A percentile compares a stretch with the other conserved stretches of the same genome.
phyloP scores from a whole-genome alignment of 176 grass and related monocot genomes.

The Pontederia crassipes region DNA sequence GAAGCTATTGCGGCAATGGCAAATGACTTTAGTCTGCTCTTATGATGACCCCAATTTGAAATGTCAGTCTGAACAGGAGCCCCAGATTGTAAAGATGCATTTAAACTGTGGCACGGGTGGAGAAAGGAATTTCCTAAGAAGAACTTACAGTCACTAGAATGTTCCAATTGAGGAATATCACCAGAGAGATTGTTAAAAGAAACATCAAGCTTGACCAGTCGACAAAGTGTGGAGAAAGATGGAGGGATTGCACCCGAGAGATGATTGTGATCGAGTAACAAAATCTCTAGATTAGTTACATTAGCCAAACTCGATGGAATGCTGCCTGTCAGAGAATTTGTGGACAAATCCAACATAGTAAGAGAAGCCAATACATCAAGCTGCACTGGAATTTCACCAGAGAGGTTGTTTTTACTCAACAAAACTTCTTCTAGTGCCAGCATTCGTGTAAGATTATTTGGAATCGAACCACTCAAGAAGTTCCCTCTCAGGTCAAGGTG shows the following conservation, averaged over 20 bases:
- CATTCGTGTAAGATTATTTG: slow-evolving; percentile 4
- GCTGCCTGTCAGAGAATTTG: slow-evolving; percentile 34
- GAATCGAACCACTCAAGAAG: slow-evolving; percentile 2
- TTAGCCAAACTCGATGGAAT: slow-evolving; percentile 32
- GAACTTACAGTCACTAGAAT: slow-evolving; percentile 31
- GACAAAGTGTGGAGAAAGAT: slow-evolving; percentile 29
- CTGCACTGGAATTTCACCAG: slow-evolving; percentile 24
- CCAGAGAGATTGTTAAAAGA: slow-evolving; percentile 67
- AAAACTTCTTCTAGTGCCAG: slow-evolving; percentile 4
- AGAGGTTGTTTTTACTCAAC: slow-evolving; percentile 23
- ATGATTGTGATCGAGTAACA: slow-evolving; percentile 43
- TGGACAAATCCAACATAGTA: slow-evolving; percentile 39
- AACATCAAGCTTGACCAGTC: slow-evolving; percentile 31
- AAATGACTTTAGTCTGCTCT: slow-evolving; percentile 29
- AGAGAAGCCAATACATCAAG: slow-evolving; percentile 36
- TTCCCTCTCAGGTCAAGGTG: slow-evolving; percentile 36
- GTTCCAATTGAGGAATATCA: slow-evolving; percentile 38
- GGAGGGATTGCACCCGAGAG: slow-evolving; percentile 44
- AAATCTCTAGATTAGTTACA: slow-evolving; percentile 24
- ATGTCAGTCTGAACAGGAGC: not conserved
- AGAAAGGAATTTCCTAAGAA: slow-evolving; percentile 42
- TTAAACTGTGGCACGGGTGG: slow-evolving; percentile 22
- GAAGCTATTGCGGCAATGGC: slow-evolving; percentile 22
- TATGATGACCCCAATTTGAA: slow-evolving; percentile 9
- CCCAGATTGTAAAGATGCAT: slow-evolving; percentile 10